Percentiles rank a stretch among this genome's conserved stretches.
phyloP scores from a whole-genome alignment of 2,329 filamentous ascomycete species.

The Pseudofabraea citricarpa region DNA sequence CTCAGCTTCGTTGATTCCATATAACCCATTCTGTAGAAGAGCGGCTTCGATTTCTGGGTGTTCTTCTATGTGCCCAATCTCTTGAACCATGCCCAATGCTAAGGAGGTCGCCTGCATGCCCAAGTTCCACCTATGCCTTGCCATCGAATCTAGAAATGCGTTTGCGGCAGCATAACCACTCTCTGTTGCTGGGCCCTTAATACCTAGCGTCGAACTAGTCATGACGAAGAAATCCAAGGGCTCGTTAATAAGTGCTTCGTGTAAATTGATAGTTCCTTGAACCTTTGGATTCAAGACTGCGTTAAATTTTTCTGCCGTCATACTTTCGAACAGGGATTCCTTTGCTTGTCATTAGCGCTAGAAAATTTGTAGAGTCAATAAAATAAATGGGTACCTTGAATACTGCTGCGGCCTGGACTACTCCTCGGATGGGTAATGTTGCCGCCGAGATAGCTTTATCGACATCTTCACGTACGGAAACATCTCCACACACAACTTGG shows the following conservation, averaged over 20 bases:
- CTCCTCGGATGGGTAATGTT: background rate
- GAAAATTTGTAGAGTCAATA: background rate
- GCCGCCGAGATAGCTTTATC: background rate
- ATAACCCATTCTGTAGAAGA: background rate
- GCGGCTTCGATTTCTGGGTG: background rate
- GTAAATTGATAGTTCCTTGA: constrained; percentile 4
- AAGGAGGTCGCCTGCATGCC: constrained; percentile 1
- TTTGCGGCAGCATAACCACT: constrained; percentile 4
- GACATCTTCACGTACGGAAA: background rate
- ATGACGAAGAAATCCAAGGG: constrained; percentile 7
- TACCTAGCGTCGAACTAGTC: background rate
- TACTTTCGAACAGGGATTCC: background rate
- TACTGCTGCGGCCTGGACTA: background rate
- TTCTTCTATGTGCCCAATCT: background rate
- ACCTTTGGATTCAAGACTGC: constrained; percentile 1
- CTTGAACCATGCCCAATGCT: constrained; percentile 2
- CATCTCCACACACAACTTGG: no score
- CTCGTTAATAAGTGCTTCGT: background rate
- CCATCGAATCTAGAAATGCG: constrained; percentile 3
- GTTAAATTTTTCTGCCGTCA: background rate
- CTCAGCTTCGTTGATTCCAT: background rate
- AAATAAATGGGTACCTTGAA: background rate
- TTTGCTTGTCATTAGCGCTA: background rate
- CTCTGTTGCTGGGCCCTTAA: background rate
- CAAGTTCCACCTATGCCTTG: background rate